phyloP scores from a whole-genome alignment of 1,284 basidiomycete genomes.

The Hemileia vastatrix region DNA sequence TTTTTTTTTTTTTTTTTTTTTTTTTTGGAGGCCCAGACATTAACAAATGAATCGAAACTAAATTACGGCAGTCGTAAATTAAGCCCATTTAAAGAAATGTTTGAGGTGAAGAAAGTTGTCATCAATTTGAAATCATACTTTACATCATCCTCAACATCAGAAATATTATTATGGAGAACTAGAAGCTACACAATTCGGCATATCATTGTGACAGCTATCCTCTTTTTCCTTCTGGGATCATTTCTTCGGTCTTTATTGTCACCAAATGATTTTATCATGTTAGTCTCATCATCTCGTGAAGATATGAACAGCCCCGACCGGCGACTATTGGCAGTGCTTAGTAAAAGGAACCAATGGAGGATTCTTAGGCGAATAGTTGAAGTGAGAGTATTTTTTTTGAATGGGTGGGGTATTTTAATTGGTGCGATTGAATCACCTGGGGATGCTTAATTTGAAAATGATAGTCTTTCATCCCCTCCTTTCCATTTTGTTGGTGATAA shows the following conservation, averaged over 20 bases:
- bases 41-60: slow-evolving; percentile 12
- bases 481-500: too few species aligned
- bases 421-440: too few species aligned
- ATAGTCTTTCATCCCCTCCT: too few species aligned
- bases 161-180: background rate
- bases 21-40: background rate
- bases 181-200: slow-evolving; percentile 42
- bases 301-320: too few species aligned
- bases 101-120: slow-evolving; percentile 18
- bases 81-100: slow-evolving; percentile 22
- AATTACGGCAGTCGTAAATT: slow-evolving; percentile 21
- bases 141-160: background rate
- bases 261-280: slow-evolving; percentile 77
- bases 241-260: slow-evolving; percentile 73
- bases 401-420: too few species aligned
- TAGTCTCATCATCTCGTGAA: slow-evolving; percentile 51
- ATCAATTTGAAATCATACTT: slow-evolving; percentile 3
- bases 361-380: too few species aligned
- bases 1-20: background rate
- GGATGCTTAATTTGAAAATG: too few species aligned
- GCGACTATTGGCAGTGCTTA: too few species aligned
- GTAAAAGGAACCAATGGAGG: too few species aligned
- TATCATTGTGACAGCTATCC: slow-evolving; percentile 66
- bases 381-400: too few species aligned
- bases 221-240: slow-evolving; percentile 83